Percentiles rank a stretch among this genome's conserved stretches.
Conservation (phyloP, 495 filamentous ascomycete genomes). For the Aspergillus heteromorphus region DNA sequence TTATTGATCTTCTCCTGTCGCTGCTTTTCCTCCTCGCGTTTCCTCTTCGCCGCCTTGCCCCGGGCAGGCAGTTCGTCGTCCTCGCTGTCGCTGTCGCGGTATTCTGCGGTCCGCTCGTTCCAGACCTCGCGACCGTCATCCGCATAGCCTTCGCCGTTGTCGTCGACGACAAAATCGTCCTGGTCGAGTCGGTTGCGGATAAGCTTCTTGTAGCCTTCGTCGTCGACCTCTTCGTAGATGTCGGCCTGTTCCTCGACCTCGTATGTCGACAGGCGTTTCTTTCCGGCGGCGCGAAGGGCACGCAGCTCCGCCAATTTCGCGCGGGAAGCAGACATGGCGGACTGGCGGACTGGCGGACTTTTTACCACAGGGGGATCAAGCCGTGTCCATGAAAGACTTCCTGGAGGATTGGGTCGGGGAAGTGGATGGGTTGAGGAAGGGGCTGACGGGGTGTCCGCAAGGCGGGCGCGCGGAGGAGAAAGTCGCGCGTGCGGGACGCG, state of each 20-base stretch:
- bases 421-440: constrained; percentile 9
- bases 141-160: constrained; percentile 89
- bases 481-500: constrained; percentile 21
- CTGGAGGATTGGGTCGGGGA: neutral
- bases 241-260: constrained; percentile 77
- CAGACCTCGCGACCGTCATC: constrained; percentile 97
- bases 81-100: constrained; percentile 63
- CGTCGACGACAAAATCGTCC: constrained; percentile 96
- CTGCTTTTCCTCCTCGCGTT: constrained; percentile 83
- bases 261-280: constrained; percentile 85
- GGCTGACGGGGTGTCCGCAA: neutral
- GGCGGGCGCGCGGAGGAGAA: constrained; percentile 13
- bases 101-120: constrained; percentile 58
- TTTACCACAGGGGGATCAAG: constrained; percentile 7
- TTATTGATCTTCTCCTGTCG: constrained; percentile 82
- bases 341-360: neutral
- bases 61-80: constrained; percentile 60
- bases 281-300: constrained; percentile 80
- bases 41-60: constrained; percentile 75
- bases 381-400: constrained; percentile 7
- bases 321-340: constrained; percentile 33
- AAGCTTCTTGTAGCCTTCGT: constrained; percentile 94
- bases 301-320: constrained; percentile 70
- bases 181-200: constrained; percentile 83
- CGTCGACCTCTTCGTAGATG: constrained; percentile 94